These are phyloP conservation scores for Neonectria sp. DNA, from an alignment of 2,329 filamentous ascomycete species.

Conservation along the genomic window DNA sequence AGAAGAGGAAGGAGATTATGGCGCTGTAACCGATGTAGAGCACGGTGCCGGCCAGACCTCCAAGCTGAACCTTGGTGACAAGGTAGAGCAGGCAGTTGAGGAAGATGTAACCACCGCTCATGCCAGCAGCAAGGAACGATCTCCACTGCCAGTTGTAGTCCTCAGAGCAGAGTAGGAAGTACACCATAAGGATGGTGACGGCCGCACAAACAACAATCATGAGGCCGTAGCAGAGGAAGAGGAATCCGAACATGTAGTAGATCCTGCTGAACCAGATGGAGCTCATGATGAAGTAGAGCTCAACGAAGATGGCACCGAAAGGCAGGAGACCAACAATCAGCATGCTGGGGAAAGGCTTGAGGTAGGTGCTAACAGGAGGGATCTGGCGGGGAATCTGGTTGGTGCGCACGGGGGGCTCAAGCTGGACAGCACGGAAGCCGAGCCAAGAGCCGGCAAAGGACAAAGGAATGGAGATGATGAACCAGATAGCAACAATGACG, in stretches of 20 bases:
- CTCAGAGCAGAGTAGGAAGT: constrained; percentile 95
- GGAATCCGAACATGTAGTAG: constrained; percentile 99
- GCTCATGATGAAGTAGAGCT: constrained; percentile 99
- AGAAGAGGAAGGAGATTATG: constrained; percentile 91
- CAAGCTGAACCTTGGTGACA: constrained; percentile 88
- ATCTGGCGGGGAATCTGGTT: constrained; percentile 99
- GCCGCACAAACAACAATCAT: constrained; percentile 97
- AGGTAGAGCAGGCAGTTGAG: constrained; percentile 93
- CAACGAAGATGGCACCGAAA: constrained; percentile 97
- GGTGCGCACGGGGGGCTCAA: constrained; percentile 88
- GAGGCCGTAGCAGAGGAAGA: constrained; percentile 96
- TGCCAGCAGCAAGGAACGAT: constrained; percentile 91
- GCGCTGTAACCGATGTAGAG: constrained; percentile 95
- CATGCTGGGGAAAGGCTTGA: constrained; percentile 90
- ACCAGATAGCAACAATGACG: constrained; percentile 94
- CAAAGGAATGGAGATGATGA: constrained; percentile 93
- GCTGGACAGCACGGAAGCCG: constrained; percentile 82
- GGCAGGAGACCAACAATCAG: constrained; percentile 92
- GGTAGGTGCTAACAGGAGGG: constrained; percentile 85
- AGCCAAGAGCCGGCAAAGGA: constrained; percentile 94
- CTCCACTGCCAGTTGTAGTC: constrained; percentile 99
- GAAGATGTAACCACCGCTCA: constrained; percentile 93
- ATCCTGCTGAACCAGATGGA: constrained; percentile 99
- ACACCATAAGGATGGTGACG: constrained; percentile 94
- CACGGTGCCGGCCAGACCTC: constrained; percentile 87